Evolutionary conservation across 2,329 filamentous ascomycete species (phyloP), one percentile per base, ranked within the genome.

Genomic region (Ophiocordyceps robertsii): DNA sequence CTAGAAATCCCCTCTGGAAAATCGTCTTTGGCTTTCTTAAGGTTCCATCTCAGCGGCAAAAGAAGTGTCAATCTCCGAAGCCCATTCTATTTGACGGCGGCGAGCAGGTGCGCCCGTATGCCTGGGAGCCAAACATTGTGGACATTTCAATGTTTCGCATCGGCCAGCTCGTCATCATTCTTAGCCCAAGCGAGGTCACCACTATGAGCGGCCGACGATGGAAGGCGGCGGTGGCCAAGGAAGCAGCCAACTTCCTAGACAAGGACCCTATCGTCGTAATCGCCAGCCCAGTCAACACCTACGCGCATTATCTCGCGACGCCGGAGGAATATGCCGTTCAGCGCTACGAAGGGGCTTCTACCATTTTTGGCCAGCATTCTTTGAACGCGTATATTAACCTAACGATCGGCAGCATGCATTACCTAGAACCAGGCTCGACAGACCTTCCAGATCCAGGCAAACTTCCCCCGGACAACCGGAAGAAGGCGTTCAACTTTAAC

Each of bases 311-410:
- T 59, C 77, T 87, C 44, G 62, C 80, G 1, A 90, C 86, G 0
- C 73, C 79, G 27, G 84, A 93, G 58, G 84, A 94, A 60, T 93
- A 92, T 58, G 64, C 66, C 12, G 69, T 92, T 37, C 90, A 95
- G 64, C 81, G 90, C 8, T 95, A 95, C 63, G 90, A 96, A 64
- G 90, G 89, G n/a, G 90, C 86, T 0, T 90, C 84, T 6, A 96
- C 90, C 0, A 75, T 96, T 2, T 92, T 84, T 57, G 90, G 90
- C 0, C 83, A 74, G 2, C 77, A 88, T 59, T 85, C 87, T 1
- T 72, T 95, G 10, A 76, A 83, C 31, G 90, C 88, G 0, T 92
- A 92, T 65, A 84, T 95, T 64, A 89, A 93, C 59, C 69, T 90
- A 35, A 89, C 86, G 0, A 68, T 88, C 13, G 77, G 82, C 57